Conservation (phyloP, 1,139 yeast genomes). For the Debaryomyces psychrophilus region DNA sequence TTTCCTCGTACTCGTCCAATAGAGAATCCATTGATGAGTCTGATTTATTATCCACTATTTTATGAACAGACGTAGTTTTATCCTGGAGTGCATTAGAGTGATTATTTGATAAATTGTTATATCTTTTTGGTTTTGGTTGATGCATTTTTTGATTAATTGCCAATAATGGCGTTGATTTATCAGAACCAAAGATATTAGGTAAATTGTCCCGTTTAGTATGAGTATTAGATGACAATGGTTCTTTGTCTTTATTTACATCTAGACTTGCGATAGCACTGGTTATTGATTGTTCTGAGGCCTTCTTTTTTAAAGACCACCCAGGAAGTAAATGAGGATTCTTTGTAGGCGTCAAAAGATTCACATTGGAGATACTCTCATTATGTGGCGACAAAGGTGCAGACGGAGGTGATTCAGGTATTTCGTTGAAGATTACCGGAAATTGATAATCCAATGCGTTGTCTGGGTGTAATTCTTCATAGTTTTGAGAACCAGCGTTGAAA, state of each 20-base stretch:
- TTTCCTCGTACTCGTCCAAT: conserved; percentile 55
- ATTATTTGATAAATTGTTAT: neutral
- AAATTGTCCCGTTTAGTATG: neutral
- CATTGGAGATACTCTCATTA: conserved; percentile 14
- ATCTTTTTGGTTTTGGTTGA: conserved; percentile 26
- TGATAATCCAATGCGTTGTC: conserved; percentile 11
- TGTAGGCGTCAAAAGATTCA: conserved; percentile 12
- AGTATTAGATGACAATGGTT: neutral
- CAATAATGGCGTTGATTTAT: neutral
- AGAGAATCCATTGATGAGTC: conserved; percentile 56
- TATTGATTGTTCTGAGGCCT: conserved; percentile 29
- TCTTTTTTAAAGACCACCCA: conserved; percentile 21
- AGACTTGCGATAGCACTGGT: conserved; percentile 38
- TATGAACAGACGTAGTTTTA: neutral
- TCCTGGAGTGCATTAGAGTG: conserved; percentile 10
- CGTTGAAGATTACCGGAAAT: conserved; percentile 21
- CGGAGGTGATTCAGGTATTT: conserved; percentile 51
- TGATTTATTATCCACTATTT: conserved; percentile 22
- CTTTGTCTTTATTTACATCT: conserved; percentile 19
- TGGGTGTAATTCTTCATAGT: neutral
- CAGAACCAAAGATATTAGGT: neutral
- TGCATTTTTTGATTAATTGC: conserved; percentile 12
- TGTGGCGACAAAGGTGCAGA: conserved; percentile 49
- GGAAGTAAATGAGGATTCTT: conserved; percentile 11
- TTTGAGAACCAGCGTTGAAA: neutral